A percentile compares a stretch with the other conserved stretches of the same genome.
phyloP scores from a whole-genome alignment of 2,329 filamentous ascomycete species.

The Monosporascus sp. region DNA sequence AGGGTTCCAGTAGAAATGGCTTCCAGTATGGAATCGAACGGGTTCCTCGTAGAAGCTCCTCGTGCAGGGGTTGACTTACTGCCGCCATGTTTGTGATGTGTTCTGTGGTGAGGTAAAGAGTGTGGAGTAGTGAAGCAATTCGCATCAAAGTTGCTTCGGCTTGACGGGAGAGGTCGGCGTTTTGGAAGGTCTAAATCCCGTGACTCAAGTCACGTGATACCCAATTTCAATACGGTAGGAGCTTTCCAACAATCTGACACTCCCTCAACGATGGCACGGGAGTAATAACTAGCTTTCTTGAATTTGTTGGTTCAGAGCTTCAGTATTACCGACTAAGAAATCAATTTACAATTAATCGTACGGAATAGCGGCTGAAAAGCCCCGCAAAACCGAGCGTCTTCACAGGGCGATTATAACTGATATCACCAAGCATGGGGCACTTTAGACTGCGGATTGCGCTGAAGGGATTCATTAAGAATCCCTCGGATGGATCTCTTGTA shows the following conservation, averaged over 20 bases:
- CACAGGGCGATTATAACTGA: background rate
- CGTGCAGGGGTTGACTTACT: constrained; percentile 47
- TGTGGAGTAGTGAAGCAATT: constrained; percentile 45
- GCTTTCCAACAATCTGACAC: too few species aligned
- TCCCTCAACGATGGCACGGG: too few species aligned
- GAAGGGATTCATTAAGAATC: constrained; percentile 16
- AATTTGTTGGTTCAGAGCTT: too few species aligned
- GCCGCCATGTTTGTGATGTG: constrained; percentile 60
- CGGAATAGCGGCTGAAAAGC: too few species aligned
- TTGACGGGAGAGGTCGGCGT: constrained; percentile 6
- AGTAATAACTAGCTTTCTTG: too few species aligned
- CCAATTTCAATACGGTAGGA: too few species aligned
- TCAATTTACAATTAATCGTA: too few species aligned
- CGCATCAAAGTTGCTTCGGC: constrained; percentile 40
- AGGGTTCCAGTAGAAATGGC: background rate
- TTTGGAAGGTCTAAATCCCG: background rate
- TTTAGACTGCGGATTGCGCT: background rate
- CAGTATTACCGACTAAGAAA: too few species aligned
- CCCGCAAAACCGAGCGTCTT: too few species aligned
- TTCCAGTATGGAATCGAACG: background rate
- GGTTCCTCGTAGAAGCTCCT: background rate
- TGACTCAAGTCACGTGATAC: constrained; percentile 28
- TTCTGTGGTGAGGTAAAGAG: constrained; percentile 33
- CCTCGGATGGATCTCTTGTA: constrained; percentile 13
- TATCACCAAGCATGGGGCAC: background rate